A percentile compares a stretch with the other conserved stretches of the same genome.
Conservation (phyloP, 2,329 filamentous ascomycete genomes). For the Delphinella strobiligena region DNA sequence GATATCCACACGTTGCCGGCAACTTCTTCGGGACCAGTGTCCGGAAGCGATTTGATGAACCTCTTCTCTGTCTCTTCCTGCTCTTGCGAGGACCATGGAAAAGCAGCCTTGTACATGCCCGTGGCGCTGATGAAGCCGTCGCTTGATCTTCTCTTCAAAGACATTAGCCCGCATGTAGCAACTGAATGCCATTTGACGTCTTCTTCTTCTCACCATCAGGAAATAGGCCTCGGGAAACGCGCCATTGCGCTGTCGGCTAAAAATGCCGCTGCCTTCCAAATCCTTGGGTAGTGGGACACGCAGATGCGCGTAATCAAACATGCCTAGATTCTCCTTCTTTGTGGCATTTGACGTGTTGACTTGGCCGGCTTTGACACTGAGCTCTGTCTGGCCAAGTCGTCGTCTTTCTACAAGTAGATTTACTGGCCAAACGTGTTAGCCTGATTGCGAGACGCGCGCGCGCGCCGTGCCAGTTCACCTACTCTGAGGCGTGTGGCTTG, state of each 20-base stretch:
- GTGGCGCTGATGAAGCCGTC: slow-evolving; percentile 78
- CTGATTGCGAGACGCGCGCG: background rate
- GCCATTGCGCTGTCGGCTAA: slow-evolving; percentile 55
- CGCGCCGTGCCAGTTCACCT: slow-evolving; percentile 25
- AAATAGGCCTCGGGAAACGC: slow-evolving; percentile 81
- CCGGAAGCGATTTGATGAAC: slow-evolving; percentile 71
- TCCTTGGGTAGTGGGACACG: slow-evolving; percentile 87
- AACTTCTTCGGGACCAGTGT: slow-evolving; percentile 81
- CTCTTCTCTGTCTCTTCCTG: slow-evolving; percentile 64
- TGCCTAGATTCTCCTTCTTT: slow-evolving; percentile 61
- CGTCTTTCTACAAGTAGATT: slow-evolving; percentile 63
- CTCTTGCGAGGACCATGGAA: slow-evolving; percentile 58
- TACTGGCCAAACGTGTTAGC: slow-evolving; percentile 21
- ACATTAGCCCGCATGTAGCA: slow-evolving; percentile 6
- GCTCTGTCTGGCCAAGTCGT: slow-evolving; percentile 82
- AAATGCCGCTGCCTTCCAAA: slow-evolving; percentile 78
- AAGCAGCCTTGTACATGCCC: slow-evolving; percentile 86
- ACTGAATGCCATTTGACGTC: no score
- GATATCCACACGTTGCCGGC: slow-evolving; percentile 96
- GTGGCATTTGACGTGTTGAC: slow-evolving; percentile 58
- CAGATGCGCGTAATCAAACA: slow-evolving; percentile 93
- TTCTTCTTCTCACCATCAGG: slow-evolving; percentile 61
- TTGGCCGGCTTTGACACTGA: slow-evolving; percentile 69
- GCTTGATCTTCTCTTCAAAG: slow-evolving; percentile 67
- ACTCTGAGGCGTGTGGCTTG: slow-evolving; percentile 53